These are phyloP conservation scores for Houttuynia cordata DNA, from an alignment of 164 flowering plant genomes.

Conservation along the genomic window DNA sequence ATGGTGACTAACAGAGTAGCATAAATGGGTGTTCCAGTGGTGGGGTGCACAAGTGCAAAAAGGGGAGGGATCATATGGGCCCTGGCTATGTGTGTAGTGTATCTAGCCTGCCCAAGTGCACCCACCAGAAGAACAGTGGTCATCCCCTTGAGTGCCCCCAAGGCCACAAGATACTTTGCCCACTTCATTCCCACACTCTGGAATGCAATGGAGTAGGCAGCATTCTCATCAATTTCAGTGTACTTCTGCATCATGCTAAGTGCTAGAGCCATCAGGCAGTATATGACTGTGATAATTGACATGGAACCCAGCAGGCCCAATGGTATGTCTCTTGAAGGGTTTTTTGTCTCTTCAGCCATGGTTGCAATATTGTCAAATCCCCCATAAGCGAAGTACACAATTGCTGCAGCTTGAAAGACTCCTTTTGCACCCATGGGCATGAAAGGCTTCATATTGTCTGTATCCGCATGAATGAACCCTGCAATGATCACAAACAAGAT, in stretches of 20 bases:
- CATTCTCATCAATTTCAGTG: conserved; percentile 51
- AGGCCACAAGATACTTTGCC: conserved; percentile 63
- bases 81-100: conserved; percentile 76
- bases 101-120: conserved; percentile 67
- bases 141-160: conserved; percentile 78
- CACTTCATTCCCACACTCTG: conserved; percentile 63
- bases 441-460: conserved; percentile 14
- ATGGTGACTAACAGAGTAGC: conserved; percentile 47
- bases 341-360: conserved; percentile 74
- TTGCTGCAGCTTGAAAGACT: conserved; percentile 23
- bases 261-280: conserved; percentile 68
- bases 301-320: conserved; percentile 65
- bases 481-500: conserved; percentile 22
- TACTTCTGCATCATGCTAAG: conserved; percentile 54
- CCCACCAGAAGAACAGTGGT: conserved; percentile 65
- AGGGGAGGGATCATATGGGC: conserved; percentile 82
- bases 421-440: conserved; percentile 23
- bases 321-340: conserved; percentile 64
- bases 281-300: conserved; percentile 52
- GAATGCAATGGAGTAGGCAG: conserved; percentile 63
- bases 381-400: conserved; percentile 31
- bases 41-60: conserved; percentile 73
- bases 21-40: conserved; percentile 60
- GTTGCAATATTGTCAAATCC: conserved; percentile 80
- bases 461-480: conserved; percentile 24